These are phyloP conservation scores for Geosmithia putterillii DNA, from an alignment of 2,329 filamentous ascomycete genomes.

Conservation along the genomic window DNA sequence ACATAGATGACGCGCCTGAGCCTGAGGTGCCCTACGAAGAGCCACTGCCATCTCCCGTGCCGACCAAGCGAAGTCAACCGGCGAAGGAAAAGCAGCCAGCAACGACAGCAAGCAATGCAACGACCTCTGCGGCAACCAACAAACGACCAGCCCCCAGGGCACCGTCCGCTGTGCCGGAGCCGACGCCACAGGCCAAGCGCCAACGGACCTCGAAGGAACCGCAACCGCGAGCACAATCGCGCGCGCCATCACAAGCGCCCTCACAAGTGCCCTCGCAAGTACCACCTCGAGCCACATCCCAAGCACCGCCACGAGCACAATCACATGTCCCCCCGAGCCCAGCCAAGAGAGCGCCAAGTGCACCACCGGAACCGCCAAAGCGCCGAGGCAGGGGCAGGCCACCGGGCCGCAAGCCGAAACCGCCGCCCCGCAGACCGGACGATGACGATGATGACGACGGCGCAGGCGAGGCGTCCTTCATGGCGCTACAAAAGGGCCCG, in stretches of 20 bases:
- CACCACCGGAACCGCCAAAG: conserved; percentile 1
- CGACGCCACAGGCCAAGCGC: not conserved
- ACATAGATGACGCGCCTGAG: not conserved
- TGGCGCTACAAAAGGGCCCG: conserved; percentile 39
- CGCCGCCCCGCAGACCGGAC: too few relatives aligned
- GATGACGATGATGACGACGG: conserved; percentile 21
- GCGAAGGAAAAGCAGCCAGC: not conserved
- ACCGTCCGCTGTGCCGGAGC: not conserved
- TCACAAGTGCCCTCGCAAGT: not conserved
- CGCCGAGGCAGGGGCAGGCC: conserved; percentile 1
- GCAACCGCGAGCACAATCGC: not conserved
- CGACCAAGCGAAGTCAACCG: not conserved
- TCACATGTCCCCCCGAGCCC: not conserved
- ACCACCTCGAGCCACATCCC: not conserved
- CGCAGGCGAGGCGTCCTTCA: conserved; percentile 30
- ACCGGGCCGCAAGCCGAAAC: conserved; percentile 3
- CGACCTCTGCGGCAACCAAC: not conserved
- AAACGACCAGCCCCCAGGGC: not conserved
- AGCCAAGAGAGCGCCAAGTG: not conserved
- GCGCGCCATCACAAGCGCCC: not conserved
- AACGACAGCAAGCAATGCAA: not conserved
- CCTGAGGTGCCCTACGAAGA: not conserved
- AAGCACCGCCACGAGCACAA: not conserved
- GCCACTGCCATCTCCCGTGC: not conserved
- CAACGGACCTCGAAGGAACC: not conserved